Conservation (phyloP, 169 alveolate genomes). For the Cyclospora cayetanensis region DNA sequence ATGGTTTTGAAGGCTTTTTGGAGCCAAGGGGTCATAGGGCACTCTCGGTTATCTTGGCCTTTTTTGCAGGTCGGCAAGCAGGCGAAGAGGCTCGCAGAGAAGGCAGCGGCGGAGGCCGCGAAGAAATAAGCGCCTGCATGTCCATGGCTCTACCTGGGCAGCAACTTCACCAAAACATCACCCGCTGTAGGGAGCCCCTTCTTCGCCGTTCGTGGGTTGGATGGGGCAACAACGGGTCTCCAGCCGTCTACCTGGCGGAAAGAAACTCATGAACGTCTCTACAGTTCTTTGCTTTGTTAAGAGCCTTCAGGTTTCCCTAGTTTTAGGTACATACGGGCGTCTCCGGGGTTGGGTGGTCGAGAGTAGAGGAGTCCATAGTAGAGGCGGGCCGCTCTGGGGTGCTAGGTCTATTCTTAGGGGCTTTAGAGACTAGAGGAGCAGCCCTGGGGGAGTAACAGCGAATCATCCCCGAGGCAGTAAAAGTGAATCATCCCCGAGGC, state of each 20-base stretch:
- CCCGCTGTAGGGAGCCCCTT: background rate
- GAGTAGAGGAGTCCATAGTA: no score
- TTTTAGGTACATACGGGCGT: no score
- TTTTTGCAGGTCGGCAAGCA: slow-evolving; percentile 17
- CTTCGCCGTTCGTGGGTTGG: background rate
- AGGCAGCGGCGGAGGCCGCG: slow-evolving; percentile 47
- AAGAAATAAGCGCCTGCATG: background rate
- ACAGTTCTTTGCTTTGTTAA: background rate
- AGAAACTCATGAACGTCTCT: background rate
- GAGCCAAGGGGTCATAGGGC: background rate
- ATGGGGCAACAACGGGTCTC: no score
- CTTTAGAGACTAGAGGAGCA: no score
- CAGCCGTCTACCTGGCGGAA: background rate
- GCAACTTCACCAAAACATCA: background rate
- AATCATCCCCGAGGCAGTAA: no score
- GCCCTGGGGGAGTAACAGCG: no score
- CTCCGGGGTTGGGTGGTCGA: no score
- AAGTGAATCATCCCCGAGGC: no score
- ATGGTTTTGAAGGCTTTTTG: background rate
- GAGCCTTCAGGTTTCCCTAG: background rate
- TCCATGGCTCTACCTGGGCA: background rate
- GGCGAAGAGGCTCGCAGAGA: slow-evolving; percentile 41
- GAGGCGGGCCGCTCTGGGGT: no score
- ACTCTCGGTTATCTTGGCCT: background rate
- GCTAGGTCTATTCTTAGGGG: no score